Evolutionary conservation across 1,284 basidiomycete species (phyloP).

Genomic region (Pyrrhoderma lamaoense): DNA sequence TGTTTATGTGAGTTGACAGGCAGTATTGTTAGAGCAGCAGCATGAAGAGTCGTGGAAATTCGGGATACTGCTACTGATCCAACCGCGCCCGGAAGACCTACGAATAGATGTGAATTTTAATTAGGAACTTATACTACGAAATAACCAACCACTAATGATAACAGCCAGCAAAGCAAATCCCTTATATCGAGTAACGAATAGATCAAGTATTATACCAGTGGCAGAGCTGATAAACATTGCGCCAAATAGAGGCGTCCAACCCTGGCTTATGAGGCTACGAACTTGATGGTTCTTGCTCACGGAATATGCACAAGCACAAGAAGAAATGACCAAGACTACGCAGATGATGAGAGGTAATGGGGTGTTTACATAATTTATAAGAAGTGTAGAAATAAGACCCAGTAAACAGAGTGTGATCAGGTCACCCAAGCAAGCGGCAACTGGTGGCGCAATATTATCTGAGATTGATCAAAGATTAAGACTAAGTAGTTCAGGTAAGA

Average conservation of each 20-base stretch:
- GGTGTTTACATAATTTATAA: slow-evolving; percentile 62
- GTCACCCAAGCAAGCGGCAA: slow-evolving; percentile 91
- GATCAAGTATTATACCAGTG: slow-evolving; percentile 87
- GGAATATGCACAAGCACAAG: slow-evolving; percentile 45
- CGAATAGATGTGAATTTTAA: background rate
- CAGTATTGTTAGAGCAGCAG: slow-evolving; percentile 32
- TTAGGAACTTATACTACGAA: background rate
- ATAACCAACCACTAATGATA: slow-evolving; percentile 71
- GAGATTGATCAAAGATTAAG: slow-evolving; percentile 7
- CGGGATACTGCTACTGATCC: slow-evolving; percentile 91
- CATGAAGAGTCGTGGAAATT: slow-evolving; percentile 80
- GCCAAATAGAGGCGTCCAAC: slow-evolving; percentile 86
- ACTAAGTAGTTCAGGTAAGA: background rate
- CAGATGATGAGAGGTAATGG: slow-evolving; percentile 58
- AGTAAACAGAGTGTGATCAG: slow-evolving; percentile 82
- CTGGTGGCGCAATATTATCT: slow-evolving; percentile 94
- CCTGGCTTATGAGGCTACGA: slow-evolving; percentile 66
- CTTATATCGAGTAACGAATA: slow-evolving; percentile 79
- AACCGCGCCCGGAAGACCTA: slow-evolving; percentile 79
- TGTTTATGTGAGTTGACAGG: slow-evolving; percentile 14
- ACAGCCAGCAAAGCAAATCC: slow-evolving; percentile 87
- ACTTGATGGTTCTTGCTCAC: slow-evolving; percentile 64
- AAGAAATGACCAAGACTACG: slow-evolving; percentile 48
- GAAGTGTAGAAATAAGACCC: slow-evolving; percentile 53
- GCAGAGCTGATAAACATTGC: slow-evolving; percentile 92